A percentile compares a stretch with the other conserved stretches of the same genome.
phyloP scores from a whole-genome alignment of 257 asterid species.

The Leptodermis oblonga region DNA sequence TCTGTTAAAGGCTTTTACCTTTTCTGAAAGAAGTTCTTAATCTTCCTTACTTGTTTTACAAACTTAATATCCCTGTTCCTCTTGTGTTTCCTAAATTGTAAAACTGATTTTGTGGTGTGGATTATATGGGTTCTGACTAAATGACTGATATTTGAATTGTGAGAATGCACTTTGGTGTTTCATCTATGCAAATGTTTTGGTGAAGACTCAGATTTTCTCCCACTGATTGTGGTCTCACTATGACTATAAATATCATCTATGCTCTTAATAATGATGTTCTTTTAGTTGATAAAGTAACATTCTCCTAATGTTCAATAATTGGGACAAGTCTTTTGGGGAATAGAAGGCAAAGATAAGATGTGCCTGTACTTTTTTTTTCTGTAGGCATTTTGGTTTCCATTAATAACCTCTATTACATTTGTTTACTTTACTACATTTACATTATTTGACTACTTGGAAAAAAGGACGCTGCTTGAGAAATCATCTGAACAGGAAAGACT shows the following conservation, averaged over 20 bases:
- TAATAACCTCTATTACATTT: neutral
- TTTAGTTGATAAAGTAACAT: neutral
- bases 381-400: neutral
- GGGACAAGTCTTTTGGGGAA: neutral
- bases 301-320: neutral
- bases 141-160: neutral
- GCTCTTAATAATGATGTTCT: no score
- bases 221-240: neutral
- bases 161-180: neutral
- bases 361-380: neutral
- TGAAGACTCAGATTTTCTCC: neutral
- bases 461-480: conserved; percentile 59
- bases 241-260: neutral
- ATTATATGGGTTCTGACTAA: no score
- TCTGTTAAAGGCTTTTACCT: no score
- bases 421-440: conserved; percentile 57
- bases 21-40: no score
- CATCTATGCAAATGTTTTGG: neutral
- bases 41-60: neutral
- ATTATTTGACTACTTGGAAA: conserved; percentile 49
- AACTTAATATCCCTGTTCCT: neutral
- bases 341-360: neutral
- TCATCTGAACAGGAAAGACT: conserved; percentile 66
- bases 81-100: neutral
- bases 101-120: neutral